Percentiles rank a stretch among this genome's conserved stretches.
Conservation (phyloP, 371 early-diverging fungal genomes). For the Mucor irregularis region DNA sequence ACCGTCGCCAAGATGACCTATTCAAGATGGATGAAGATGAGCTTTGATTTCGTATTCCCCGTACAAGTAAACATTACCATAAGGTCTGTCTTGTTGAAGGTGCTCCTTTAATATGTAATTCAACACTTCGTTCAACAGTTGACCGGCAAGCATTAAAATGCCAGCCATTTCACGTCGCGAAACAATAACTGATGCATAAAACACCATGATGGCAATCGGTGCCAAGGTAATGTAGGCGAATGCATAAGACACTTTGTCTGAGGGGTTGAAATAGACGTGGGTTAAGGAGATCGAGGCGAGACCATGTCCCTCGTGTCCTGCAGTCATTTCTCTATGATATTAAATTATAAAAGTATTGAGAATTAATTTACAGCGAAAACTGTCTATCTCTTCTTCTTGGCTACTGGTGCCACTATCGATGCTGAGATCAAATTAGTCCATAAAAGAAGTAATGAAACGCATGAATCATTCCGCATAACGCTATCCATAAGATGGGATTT, state of each 20-base stretch:
- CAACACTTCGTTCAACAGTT: slow-evolving; percentile 77
- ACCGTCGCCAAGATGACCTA: slow-evolving; percentile 78
- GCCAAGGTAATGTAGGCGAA: slow-evolving; percentile 74
- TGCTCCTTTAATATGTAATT: slow-evolving; percentile 72
- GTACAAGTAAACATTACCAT: slow-evolving; percentile 46
- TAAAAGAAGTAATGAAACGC: too few species aligned
- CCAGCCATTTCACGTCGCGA: slow-evolving; percentile 79
- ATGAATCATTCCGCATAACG: too few species aligned
- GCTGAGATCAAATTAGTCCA: too few species aligned
- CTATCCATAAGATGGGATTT: too few species aligned
- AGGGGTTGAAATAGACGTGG: slow-evolving; percentile 68
- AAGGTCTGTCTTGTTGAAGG: slow-evolving; percentile 77
- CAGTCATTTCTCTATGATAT: too few species aligned
- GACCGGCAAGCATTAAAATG: slow-evolving; percentile 75
- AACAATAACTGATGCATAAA: slow-evolving; percentile 74
- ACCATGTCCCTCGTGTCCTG: slow-evolving; percentile 4
- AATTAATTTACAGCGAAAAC: too few species aligned
- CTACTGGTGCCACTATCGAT: too few species aligned
- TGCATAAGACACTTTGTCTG: slow-evolving; percentile 52
- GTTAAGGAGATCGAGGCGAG: slow-evolving; percentile 70
- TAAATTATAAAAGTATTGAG: too few species aligned
- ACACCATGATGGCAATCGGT: slow-evolving; percentile 80
- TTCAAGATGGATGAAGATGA: not conserved
- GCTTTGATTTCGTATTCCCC: not conserved
- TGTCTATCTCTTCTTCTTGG: too few species aligned